These are phyloP conservation scores for Scheffersomyces insectosa DNA, from an alignment of 1,139 yeast species.

Conservation along the genomic window DNA sequence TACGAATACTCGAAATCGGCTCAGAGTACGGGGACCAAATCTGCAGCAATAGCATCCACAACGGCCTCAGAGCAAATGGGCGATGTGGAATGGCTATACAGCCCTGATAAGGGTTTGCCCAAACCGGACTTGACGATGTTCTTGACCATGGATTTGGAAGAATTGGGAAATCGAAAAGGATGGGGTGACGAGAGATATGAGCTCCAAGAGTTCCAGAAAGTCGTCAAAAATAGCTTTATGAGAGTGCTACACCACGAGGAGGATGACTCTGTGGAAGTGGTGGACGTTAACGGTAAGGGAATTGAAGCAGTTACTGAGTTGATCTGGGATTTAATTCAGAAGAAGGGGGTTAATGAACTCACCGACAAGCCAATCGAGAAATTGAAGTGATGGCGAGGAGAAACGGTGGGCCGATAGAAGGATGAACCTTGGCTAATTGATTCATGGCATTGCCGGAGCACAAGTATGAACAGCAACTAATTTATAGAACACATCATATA, in stretches of 20 bases:
- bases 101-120: conserved; percentile 84
- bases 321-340: conserved; percentile 28
- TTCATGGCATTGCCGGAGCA: no score
- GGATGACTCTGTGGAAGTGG: conserved; percentile 37
- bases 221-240: conserved; percentile 63
- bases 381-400: neutral
- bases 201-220: conserved; percentile 63
- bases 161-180: conserved; percentile 60
- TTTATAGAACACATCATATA: no score
- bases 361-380: conserved; percentile 16
- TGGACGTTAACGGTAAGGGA: conserved; percentile 62
- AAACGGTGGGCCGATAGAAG: neutral
- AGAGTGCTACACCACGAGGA: conserved; percentile 38
- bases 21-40: neutral
- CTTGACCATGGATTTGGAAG: conserved; percentile 59
- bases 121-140: conserved; percentile 84
- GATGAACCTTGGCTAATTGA: no score
- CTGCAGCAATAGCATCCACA: conserved; percentile 4
- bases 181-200: conserved; percentile 96
- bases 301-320: conserved; percentile 54
- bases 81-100: conserved; percentile 70
- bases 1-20: conserved; percentile 9
- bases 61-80: conserved; percentile 39
- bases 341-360: conserved; percentile 11
- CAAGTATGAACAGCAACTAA: no score